Base-by-base conservation (phyloP, 1,284 basidiomycete genomes). In the Polyporus tsugae region DNA sequence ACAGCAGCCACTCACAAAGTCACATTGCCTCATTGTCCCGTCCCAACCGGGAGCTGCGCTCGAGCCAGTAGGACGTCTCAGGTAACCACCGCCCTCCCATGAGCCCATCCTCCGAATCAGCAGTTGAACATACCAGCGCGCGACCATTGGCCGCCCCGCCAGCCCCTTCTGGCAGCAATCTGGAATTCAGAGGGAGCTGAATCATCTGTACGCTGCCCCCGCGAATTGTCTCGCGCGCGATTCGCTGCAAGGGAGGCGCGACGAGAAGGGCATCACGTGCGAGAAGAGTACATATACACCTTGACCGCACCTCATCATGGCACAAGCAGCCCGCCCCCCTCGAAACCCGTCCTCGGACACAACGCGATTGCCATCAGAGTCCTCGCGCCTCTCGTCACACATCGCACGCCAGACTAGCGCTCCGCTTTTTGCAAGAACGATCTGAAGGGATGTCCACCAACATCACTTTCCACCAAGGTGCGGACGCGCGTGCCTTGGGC, bases 391-490 rank as follows among this genome's bases (percentile, higher is more conserved):
- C 49, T 29, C 25, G 49, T 22, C 36, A 25, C 41, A 9, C 57
- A 17, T 33, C 41, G 29, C 53, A 35, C 49, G 6, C 29, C 52
- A 35, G 52, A 29, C 29, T 7, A 39, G 13, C 29, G 2, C 29
- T 5, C 11, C 38, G 13, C 33, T 6, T 44, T 53, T 39, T 29
- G 36, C 19, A 55, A 33, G 29, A 29, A 36, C 65, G 66, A 33
- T 67, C 33, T 33, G 17, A 7, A 35, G 49, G 58, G 36, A 95
- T 95, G 93, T 89, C 94, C 39, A 93, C 92, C 65, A 95, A 96
- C 82, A 95, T 97, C 77, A 94, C 92, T 67, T 95, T 95, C 80
- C 94, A 96, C 69, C 81, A 84, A 19, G 89, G 89, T 83, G 73
- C 70, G 81, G 19, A 41, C 39, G 49, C 33, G 25, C 22, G 68